Base-by-base conservation (phyloP, 2,329 filamentous ascomycete species). In the Fusarium denticulatum region DNA sequence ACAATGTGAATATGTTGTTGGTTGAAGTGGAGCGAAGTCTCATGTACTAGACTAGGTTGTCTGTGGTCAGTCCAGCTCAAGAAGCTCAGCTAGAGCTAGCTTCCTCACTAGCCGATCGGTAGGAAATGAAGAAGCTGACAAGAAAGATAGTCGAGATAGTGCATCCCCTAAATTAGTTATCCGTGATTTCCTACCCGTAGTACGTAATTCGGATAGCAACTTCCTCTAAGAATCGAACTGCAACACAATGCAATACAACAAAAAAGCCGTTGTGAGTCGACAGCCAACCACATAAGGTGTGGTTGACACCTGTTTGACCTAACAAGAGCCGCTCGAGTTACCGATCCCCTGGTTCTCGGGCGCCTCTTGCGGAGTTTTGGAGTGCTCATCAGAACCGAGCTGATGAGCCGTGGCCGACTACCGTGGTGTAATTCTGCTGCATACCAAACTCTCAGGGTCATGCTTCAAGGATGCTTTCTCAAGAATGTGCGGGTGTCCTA, bases 331-430 rank as follows among this genome's bases (percentile, higher is more conserved):
- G 64, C 30, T 46, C 47, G 39, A 49, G 42, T 55, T 72, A 73
- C 65, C 67, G 53, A 61, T 30, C 49, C 39, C 71, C 67, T 68
- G 71, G 71, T 52, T 71, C 67, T 68, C 26, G 55, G 63, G 42
- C 42, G 59, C 55, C 43, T 53, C 46, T 46, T 26, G 34, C 40
- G 39, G 22, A 42, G 45, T 56, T 59, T 53, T 46, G 40, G 34
- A 60, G 26, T 26, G 47, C 11, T 18, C 22, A 24, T 42, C 22
- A 59, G 57, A 58, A 59, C 45, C 36, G 63, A 37, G 30, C 39
- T 55, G 37, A 24, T 55, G 37, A 28, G 26, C 24, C 28, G 42
- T 58, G 58, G 58, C 50, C 42, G 52, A 39, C 40, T 28, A 43
- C 26, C 32, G 47, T 61, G 65, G 39, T 37, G 36, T 55, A 53